Evolutionary conservation across 345 rosid species (phyloP), one percentile per base, ranked within the genome.

Genomic region (Abelmoschus esculentus): DNA sequence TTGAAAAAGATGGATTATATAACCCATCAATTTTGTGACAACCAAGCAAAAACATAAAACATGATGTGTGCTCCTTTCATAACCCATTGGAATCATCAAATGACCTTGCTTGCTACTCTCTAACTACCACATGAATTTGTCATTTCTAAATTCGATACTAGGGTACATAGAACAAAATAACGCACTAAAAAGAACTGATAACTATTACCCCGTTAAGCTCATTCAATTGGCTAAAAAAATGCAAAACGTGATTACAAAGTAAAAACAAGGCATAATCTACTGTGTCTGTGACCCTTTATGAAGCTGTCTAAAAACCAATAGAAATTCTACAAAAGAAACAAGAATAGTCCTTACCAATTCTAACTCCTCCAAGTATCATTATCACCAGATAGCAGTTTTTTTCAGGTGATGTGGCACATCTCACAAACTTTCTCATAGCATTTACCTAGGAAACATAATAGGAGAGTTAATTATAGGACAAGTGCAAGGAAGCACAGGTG

Each of bases 361-460:
- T 86, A 55, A 91, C 96, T 76, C 97, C 99, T 60, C 96, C 96
- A 12, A 36, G 90, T 74, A 61, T 96, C 97, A 47, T 89, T 95
- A 63, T 88, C 99, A 22, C 86, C 87, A 75, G 79, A 90, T 72
- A 95, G 97, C 92, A 72, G 86, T 80, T 83, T 91, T 95, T 77
- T 91, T 95, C 17, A 95, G 80, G 96, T 88, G 72, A 95, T 88
- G 76, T 81, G 87, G 81, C 46, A 90, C 93, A 86, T 82, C 83
- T 91, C 99, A 73, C 99, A 95, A 34, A 95, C 90, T 80, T 83
- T 90, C 87, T 95, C 99, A 72, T 83, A 95, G 71, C 81, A 83
- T 75, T 85, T 88, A 34, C 97, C 99, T 95, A 77, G 55, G 81
- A 75, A 32, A 61, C 13, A 66, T 62, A 64, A 73, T 3, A 69